Evolutionary conservation across 176 grass and related monocot genomes (phyloP).

Genomic region (Thinopyrum elongatum): DNA sequence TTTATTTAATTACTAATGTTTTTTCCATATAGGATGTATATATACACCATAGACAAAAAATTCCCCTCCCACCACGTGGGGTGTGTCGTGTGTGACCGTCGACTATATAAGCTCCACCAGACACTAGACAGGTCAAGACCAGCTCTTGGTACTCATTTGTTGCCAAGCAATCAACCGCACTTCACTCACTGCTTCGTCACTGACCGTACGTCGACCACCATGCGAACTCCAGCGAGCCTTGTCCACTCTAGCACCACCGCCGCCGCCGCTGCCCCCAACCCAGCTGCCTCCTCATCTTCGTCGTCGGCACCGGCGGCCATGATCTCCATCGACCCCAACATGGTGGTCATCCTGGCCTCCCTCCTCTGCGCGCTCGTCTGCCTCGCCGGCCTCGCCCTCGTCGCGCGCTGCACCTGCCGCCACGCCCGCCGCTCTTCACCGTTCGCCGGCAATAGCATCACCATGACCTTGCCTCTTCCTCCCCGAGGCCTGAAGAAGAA

Average conservation of each 20-base stretch:
- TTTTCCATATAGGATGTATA: no score
- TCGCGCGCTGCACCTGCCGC: conserved; percentile 57
- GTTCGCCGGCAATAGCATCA: background rate
- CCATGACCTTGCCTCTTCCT: background rate
- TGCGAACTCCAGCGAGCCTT: conserved; percentile 28
- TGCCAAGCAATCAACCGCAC: no score
- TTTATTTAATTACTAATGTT: no score
- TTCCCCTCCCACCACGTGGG: no score
- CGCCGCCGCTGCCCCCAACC: background rate
- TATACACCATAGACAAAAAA: no score
- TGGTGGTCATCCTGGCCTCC: conserved; percentile 63
- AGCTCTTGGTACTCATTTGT: no score
- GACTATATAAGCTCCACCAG: no score
- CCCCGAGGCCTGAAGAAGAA: conserved; percentile 58
- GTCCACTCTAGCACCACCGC: background rate
- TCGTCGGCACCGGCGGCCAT: background rate
- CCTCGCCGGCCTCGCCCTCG: conserved; percentile 57
- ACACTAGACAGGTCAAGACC: no score
- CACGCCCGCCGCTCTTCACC: background rate
- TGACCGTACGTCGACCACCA: background rate
- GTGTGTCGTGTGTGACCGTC: no score
- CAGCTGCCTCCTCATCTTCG: background rate
- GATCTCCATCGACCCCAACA: conserved; percentile 58
- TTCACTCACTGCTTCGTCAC: no score
- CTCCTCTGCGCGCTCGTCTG: conserved; percentile 67